Evolutionary conservation across 176 grass and related monocot genomes (phyloP).

Genomic region (Aegilops longissima): DNA sequence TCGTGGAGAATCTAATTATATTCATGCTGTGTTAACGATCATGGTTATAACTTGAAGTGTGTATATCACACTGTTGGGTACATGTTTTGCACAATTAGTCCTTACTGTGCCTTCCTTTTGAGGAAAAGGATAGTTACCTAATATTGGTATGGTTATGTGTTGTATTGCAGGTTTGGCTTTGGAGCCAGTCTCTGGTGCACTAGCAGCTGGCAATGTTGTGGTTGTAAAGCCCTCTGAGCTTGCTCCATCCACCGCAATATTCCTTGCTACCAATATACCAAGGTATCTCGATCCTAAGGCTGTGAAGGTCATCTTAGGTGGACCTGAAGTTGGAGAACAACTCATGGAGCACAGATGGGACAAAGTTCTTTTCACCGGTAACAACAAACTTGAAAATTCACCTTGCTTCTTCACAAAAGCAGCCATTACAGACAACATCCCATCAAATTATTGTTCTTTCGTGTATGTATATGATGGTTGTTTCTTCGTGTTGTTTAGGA

Average conservation of each 20-base stretch:
- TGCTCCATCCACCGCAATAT: conserved; percentile 52
- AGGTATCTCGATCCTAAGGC: conserved; percentile 61
- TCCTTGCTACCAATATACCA: conserved; percentile 50
- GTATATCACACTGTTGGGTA: too few relatives aligned
- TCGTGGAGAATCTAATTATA: too few relatives aligned
- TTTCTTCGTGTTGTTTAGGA: conserved; percentile 36
- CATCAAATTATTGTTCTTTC: neutral
- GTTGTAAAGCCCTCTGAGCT: conserved; percentile 87
- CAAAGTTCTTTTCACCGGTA: conserved; percentile 92
- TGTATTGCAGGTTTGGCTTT: conserved; percentile 48
- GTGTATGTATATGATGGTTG: neutral
- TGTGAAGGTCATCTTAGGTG: conserved; percentile 74
- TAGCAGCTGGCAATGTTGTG: conserved; percentile 73
- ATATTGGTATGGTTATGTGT: neutral
- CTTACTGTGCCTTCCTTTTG: neutral
- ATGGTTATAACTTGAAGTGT: too few relatives aligned
- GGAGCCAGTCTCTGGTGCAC: conserved; percentile 72
- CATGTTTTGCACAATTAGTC: neutral
- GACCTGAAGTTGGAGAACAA: conserved; percentile 47
- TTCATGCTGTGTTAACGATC: too few relatives aligned
- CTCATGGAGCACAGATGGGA: conserved; percentile 93
- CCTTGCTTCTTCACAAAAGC: neutral
- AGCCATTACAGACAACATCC: neutral
- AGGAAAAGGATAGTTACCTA: neutral
- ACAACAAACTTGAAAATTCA: neutral